A percentile compares a stretch with the other conserved stretches of the same genome.
Conservation (phyloP, 2,329 filamentous ascomycete genomes). For the Penicillium sp. region DNA sequence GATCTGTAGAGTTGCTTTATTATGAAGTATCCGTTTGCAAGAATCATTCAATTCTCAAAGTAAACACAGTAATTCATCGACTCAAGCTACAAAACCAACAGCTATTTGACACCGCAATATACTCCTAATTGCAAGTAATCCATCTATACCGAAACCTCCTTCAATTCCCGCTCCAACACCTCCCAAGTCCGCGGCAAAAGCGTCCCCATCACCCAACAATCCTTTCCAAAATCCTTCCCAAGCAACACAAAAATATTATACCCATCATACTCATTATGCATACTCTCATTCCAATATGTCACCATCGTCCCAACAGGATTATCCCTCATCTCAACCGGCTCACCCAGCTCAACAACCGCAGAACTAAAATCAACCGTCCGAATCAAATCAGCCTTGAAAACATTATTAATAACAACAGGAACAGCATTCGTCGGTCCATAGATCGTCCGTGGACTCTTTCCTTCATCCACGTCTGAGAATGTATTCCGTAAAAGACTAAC, state of each 20-base stretch:
- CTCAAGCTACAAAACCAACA: too few relatives aligned
- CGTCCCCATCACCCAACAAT: slow-evolving; percentile 12
- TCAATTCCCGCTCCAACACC: slow-evolving; percentile 7
- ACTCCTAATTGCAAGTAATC: too few relatives aligned
- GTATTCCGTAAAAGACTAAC: slow-evolving; percentile 5
- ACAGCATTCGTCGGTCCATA: slow-evolving; percentile 5
- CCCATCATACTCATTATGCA: slow-evolving; percentile 5
- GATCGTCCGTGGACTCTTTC: slow-evolving; percentile 1
- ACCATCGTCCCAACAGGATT: slow-evolving; percentile 11
- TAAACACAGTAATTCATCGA: too few relatives aligned
- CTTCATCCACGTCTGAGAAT: slow-evolving; percentile 5
- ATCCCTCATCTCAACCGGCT: slow-evolving; percentile 1
- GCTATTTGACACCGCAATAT: too few relatives aligned
- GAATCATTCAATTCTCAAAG: too few relatives aligned
- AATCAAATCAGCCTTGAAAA: slow-evolving; percentile 11
- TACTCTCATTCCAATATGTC: slow-evolving; percentile 9
- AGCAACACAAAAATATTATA: slow-evolving; percentile 10
- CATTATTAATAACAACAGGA: slow-evolving; percentile 8
- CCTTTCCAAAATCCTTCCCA: slow-evolving; percentile 10
- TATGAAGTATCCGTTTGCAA: too few relatives aligned
- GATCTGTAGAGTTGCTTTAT: too few relatives aligned
- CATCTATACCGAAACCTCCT: not conserved
- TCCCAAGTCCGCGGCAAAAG: slow-evolving; percentile 10
- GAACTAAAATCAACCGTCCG: slow-evolving; percentile 6
- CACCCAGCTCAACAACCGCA: slow-evolving; percentile 7